Base-by-base conservation (phyloP, 345 rosid species). In the Populus pruinosa region DNA sequence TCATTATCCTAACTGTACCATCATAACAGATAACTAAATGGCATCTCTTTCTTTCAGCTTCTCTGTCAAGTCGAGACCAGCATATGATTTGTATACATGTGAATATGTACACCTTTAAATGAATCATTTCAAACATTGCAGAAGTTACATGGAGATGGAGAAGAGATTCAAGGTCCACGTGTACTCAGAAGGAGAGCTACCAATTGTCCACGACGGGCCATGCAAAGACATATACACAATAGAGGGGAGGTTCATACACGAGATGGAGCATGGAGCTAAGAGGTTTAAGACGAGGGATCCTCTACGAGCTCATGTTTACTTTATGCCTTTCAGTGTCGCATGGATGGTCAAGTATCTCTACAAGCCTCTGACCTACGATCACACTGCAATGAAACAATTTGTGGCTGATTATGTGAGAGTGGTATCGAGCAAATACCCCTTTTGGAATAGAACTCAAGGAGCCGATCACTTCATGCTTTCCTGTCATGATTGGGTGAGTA, bases 391-490 rank as follows among this genome's bases (percentile, higher is more conserved):
- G 56, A 82, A 49, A 82, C 87, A 78, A 16, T 93, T 89, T 72
- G 96, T 87, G 62, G 87, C 87, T 27, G 97, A 93, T 78, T 95
- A 95, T 64, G 87, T 95, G 20, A 84, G 61, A 35, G 78, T 86
- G 63, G 63, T 95, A 12, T 91, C 98, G 18, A 79, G 82, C 70
- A 92, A 88, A 77, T 79, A 91, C 74, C 94, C 94, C 36, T 93
- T 87, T 56, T 93, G 97, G 97, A 93, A 93, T 77, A 84, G 87
- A 69, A 89, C 92, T 62, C 83, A 69, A 71, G 96, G 96, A 5
- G 95, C 97, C 72, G 96, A 91, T 79, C 96, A 93, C 79, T 91
- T 93, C 91, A 91, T 91, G 97, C 93, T 93, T 79, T 89, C 96
- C 17, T 91, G 97, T 69, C 97, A 93, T 70, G 97, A 91, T 81